Percentiles rank a stretch among this genome's conserved stretches.
phyloP scores from a whole-genome alignment of 179 eudicot genomes.

The Corrigiola litoralis region DNA sequence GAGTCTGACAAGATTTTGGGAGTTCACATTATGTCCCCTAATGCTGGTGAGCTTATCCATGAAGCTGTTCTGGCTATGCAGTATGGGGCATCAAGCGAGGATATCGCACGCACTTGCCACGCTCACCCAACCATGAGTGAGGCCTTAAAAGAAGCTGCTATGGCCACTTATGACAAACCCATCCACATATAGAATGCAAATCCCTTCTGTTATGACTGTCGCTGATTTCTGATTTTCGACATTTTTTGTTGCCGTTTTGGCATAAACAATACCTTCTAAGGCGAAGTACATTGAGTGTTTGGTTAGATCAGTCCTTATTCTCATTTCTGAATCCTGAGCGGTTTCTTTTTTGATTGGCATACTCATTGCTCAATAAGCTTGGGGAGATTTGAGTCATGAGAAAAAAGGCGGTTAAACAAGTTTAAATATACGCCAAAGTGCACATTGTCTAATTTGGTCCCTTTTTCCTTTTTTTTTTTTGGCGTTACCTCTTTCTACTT shows the following conservation, averaged over 20 bases:
- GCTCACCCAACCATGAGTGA: conserved; percentile 99
- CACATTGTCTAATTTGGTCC: too few species aligned
- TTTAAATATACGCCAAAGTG: too few species aligned
- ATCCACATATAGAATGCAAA: conserved; percentile 62
- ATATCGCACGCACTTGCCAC: conserved; percentile 94
- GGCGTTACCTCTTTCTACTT: too few species aligned
- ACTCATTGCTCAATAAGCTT: conserved; percentile 9
- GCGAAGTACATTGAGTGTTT: conserved; percentile 11
- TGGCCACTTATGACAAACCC: conserved; percentile 96
- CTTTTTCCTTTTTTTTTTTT: too few species aligned
- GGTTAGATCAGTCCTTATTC: conserved; percentile 10
- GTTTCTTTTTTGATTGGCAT: neutral
- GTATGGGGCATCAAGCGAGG: conserved; percentile 92
- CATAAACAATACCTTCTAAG: conserved; percentile 11
- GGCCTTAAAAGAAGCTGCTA: conserved; percentile 93
- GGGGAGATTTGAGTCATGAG: neutral
- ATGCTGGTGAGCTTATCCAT: conserved; percentile 92
- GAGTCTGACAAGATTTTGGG: conserved; percentile 86
- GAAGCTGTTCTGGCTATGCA: conserved; percentile 79
- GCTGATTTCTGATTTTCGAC: conserved; percentile 7
- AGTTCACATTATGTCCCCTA: conserved; percentile 93
- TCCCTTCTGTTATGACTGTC: neutral
- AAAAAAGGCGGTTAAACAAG: neutral
- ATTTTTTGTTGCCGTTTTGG: conserved; percentile 20
- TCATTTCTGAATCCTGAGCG: neutral